Base-by-base conservation (phyloP, 106 monocot genomes). In the Dioscorea zingiberensis region DNA sequence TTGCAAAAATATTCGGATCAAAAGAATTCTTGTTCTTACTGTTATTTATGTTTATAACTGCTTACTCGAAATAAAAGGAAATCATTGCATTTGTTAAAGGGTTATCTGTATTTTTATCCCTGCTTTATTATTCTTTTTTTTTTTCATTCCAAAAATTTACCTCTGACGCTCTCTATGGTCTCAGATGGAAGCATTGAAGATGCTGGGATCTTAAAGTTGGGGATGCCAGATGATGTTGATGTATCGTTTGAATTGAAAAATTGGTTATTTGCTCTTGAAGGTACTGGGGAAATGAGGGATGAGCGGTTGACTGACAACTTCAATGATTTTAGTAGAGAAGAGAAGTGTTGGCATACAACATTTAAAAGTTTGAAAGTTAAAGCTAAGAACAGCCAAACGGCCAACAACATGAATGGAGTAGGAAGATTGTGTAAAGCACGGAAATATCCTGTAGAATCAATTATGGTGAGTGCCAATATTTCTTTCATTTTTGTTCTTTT, bases 211-310 rank as follows among this genome's bases (percentile, higher is more conserved):
- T 63, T 85, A 74, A 83, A 97, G 57, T 48, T 97, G 64, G 88
- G 88, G 62, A 84, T 73, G 70, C 97, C 97, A 58, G 97, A 98
- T 80, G 97, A 98, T 71, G 45, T 98, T 67, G 97, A 92, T 81
- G 66, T 89, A 49, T 76, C 78, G 60, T 60, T 98, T 62, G 84
- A 92, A 68, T 71, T 98, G 44, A 74, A 79, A 55, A 86, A 98
- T 71, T 98, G 97, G 97, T 73, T 98, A 27, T 98, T 98, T 77
- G 97, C 97, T 63, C 88, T 98, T 67, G 92, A 98, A 89, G 97
- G 97, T n/a, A 72, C 70, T 27, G 65, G 77, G 46, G 88, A 98
- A 62, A 65, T 70, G 57, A 59, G 62, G 47, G 80, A 85, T 47
- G 62, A 55, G 44, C 65, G 63, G 74, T 66, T 21, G 15, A 58